Evolutionary conservation across 805 yeast species (phyloP), one percentile per base, ranked within the genome.

Genomic region (Sugiyamaella lignohabitans): DNA sequence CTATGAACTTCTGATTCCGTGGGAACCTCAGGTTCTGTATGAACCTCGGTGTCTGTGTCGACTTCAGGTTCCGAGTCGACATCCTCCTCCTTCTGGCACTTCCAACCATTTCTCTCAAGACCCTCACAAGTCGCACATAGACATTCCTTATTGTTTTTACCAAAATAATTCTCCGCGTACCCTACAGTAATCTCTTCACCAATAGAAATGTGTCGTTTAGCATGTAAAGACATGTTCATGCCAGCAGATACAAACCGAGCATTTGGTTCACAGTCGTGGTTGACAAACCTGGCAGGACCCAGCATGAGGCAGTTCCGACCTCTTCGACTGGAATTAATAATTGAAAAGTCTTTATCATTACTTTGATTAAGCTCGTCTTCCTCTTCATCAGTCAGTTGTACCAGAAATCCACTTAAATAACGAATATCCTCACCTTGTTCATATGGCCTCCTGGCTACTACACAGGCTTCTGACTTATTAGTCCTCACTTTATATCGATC

Each of bases 181-280:
- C 53, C 50, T 3, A 72, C 75, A 2, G 77, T 71, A 27, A 73
- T 67, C 52, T 73, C 76, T 53, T 73, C 75, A n/a, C 76, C 76
- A 2, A 62, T 55, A 0, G 56, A 42, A 18, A 73, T 73, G 5
- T 51, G 57, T 23, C 68, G 59, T 1, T 49, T 49, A 1, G 75
- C 67, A 4, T 58, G 51, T 3, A 73, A 57, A 19, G 57, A 54
- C 59, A 73, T 61, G 5, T 58, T 65, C 22, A 42, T 45, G 10
- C 60, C 56, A 0, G 50, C 47, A 2, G 69, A 55, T 3, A 58
- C 51, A 50, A 73, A 71, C 34, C 57, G 59, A 1, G 72, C 63
- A 53, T 73, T 73, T 3, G 73, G 66, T n/a, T 62, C 51, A 53
- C 78, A 73, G 53, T 72, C 72, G 52, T 73, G 78, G 53, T 73